Conservation (phyloP, 371 early-diverging fungal genomes). For the Rhizopus arrhizus region DNA sequence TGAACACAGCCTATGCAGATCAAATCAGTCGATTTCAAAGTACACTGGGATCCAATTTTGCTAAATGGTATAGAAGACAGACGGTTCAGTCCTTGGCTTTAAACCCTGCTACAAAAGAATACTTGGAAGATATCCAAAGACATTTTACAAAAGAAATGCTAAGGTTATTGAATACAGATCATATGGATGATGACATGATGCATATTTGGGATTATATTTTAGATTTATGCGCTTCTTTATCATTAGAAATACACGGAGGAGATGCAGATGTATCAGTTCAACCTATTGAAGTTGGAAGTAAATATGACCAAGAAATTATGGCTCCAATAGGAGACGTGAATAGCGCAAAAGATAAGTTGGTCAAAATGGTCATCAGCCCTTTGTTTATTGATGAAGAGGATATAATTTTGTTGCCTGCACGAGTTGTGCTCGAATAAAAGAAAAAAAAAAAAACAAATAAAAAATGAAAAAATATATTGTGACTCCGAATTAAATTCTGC, state of each 20-base stretch:
- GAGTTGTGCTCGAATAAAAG: constrained; percentile 52
- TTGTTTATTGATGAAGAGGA: constrained; percentile 53
- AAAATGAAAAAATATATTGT: constrained; percentile 39
- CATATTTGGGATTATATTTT: constrained; percentile 41
- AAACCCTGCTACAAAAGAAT: constrained; percentile 52
- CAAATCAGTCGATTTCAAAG: constrained; percentile 52
- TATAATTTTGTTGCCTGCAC: constrained; percentile 41
- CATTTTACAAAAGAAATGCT: constrained; percentile 34
- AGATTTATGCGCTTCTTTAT: constrained; percentile 38
- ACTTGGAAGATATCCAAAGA: constrained; percentile 37
- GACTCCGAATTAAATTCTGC: constrained; percentile 58
- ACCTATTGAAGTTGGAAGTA: constrained; percentile 34
- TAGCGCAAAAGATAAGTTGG: constrained; percentile 29
- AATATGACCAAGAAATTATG: constrained; percentile 50
- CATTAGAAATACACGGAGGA: constrained; percentile 50
- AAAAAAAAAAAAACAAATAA: constrained; percentile 34
- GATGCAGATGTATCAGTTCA: constrained; percentile 51
- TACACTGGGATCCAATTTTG: constrained; percentile 50
- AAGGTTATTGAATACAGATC: constrained; percentile 14
- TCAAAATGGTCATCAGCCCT: constrained; percentile 43
- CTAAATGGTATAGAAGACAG: constrained; percentile 55
- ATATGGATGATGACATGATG: constrained; percentile 17
- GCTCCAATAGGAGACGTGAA: constrained; percentile 37
- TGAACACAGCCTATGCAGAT: constrained; percentile 52
- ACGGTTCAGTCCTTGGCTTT: constrained; percentile 52